These are phyloP conservation scores for Xylariales sp. DNA, from an alignment of 2,329 filamentous ascomycete genomes.

Conservation along the genomic window DNA sequence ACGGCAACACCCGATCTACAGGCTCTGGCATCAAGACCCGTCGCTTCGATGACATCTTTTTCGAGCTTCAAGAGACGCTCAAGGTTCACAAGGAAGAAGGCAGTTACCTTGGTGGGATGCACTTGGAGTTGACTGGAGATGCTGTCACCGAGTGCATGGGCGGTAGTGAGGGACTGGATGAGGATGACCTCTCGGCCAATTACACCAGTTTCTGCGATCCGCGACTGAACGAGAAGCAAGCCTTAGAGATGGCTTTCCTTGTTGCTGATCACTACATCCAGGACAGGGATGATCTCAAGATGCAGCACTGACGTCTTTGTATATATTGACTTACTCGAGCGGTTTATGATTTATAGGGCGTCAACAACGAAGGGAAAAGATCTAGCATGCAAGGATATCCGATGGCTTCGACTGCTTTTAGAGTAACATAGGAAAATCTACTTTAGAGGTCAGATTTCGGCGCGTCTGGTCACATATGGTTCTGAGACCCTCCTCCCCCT, in stretches of 20 bases:
- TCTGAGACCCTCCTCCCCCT: too few species aligned
- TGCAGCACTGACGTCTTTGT: too few species aligned
- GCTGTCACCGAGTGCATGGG: constrained; percentile 95
- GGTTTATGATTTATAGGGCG: too few species aligned
- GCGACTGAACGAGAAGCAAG: constrained; percentile 94
- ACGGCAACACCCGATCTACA: constrained; percentile 72
- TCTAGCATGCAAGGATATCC: too few species aligned
- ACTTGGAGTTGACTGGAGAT: constrained; percentile 92
- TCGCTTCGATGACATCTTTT: constrained; percentile 84
- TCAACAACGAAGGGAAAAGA: too few species aligned
- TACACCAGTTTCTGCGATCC: constrained; percentile 98
- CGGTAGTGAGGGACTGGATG: constrained; percentile 78
- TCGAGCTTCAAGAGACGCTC: constrained; percentile 78
- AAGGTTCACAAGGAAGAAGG: constrained; percentile 77
- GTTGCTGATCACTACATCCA: constrained; percentile 73
- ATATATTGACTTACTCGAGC: too few species aligned
- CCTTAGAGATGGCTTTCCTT: constrained; percentile 88
- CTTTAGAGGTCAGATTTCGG: too few species aligned
- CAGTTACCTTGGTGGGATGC: constrained; percentile 87
- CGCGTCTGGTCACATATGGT: too few species aligned
- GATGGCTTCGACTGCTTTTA: too few species aligned
- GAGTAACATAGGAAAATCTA: too few species aligned
- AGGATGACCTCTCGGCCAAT: constrained; percentile 83
- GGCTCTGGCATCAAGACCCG: constrained; percentile 83
- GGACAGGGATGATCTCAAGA: constrained; percentile 23